These are phyloP conservation scores for Balakata baccata DNA, from an alignment of 345 rosid species.

Conservation along the genomic window DNA sequence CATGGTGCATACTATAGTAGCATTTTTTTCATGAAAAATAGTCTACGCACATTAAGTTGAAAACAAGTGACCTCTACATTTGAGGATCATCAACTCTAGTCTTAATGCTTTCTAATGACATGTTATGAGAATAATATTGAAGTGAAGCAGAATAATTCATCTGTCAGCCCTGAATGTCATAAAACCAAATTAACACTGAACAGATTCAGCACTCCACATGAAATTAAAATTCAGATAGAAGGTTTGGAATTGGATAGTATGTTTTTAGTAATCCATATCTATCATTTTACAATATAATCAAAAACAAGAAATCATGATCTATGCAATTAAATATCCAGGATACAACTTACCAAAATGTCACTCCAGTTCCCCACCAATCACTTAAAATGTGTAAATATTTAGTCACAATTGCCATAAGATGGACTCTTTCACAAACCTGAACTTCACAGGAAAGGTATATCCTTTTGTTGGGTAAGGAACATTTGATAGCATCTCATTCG, in stretches of 20 bases:
- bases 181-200: not conserved
- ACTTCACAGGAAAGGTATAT: conserved; percentile 63
- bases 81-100: not conserved
- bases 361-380: not conserved
- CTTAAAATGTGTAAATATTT: not conserved
- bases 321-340: not conserved
- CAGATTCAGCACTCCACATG: not conserved
- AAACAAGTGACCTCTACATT: not conserved
- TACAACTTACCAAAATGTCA: not conserved
- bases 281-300: not conserved
- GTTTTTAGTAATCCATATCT: not conserved
- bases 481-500: conserved; percentile 70
- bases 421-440: conserved; percentile 49
- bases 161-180: not conserved
- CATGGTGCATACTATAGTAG: too few species aligned
- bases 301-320: not conserved
- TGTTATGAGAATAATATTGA: not conserved
- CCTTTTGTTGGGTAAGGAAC: conserved; percentile 70
- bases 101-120: not conserved
- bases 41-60: not conserved
- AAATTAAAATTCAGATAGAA: not conserved
- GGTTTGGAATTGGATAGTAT: not conserved
- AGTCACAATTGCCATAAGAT: not conserved
- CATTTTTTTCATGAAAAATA: not conserved
- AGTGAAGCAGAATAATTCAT: not conserved